Base-by-base conservation (phyloP, 805 yeast species). In the Saturnispora galanensis region DNA sequence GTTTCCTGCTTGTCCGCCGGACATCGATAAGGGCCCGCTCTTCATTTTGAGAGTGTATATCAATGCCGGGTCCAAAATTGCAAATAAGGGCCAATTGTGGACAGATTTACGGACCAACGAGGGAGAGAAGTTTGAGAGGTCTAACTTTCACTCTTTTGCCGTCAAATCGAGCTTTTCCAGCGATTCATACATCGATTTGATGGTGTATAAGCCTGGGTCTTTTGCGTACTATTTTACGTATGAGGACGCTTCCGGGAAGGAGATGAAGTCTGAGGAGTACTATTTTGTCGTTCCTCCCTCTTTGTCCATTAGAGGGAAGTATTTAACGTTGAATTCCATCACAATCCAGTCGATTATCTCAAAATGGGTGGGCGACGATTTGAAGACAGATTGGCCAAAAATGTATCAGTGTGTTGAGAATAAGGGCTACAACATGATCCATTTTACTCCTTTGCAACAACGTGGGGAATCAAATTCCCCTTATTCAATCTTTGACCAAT, bases 341-440 rank as follows among this genome's bases (percentile, higher is more conserved):
- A 81, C 85, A 39, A 68, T 90, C 58, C 93, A 89, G 62, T 77
- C 95, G 1, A 79, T 93, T 35, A 76, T 90, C 4, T 85, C 96
- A 34, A 90, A 90, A 65, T 87, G 96, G 90, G 76, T 89, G 65
- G 96, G 97, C 2, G 72, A 76, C 2, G 62, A 62, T 41, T 59
- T 70, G 31, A 26, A 48, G 4, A 58, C 60, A 2, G 62, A 74
- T 11, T 90, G 97, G 97, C 76, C 76, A 46, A 59, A 64, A 1
- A 66, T 84, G 46, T 84, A 90, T 47, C 59, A 61, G 1, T 73
- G 74, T 38, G 73, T 90, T 38, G 64, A 80, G 12, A 59, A 64
- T 8, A 93, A 93, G 62, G 89, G 93, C 16, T 90, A 90, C 67
- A 93, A 93, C 62, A 86, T 90, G 96, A 69, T 93, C 37, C 98